Evolutionary conservation across 257 asterid species (phyloP), one percentile per base, ranked within the genome.

Genomic region (Penstemon eatonii): DNA sequence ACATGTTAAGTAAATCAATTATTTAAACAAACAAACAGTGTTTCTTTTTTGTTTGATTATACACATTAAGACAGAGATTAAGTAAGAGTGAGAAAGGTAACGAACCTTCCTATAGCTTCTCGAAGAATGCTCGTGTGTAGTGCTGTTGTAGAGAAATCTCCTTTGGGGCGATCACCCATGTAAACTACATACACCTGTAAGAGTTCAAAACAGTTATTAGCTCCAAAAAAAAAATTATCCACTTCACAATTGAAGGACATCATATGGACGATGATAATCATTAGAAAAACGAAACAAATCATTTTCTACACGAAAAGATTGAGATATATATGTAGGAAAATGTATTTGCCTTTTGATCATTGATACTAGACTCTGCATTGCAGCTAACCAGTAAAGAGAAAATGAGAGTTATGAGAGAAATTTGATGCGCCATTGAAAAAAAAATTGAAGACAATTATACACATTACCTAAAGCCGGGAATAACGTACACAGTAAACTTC

Each of bases 131-230:
- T 84, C 75, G 60, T 64, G 58, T 84, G 94, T 3, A 69, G 76
- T 1, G 83, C 75, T 11, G 78, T 64, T 0, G 80, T 78, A 0
- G 82, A 66, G 68, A 75, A 68, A 7, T 71, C 84, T 56, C 78
- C 81, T 57, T 66, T 71, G 6, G 83, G 88, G 11, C 65, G 76
- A 67, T 82, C 83, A 3, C 93, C 88, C 90, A 84, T 84, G 75
- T 87, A 84, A 61, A 84, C 90, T n/a, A 86, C 69, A 56, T 84
- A 83, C 0, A 76, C 87, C 86, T 83, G 52, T 44, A 45, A 5
- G 4, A 42, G 57, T 19, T 57, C n/a, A 40, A 41, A 58, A 56
- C 7, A 8, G 18, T 43, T n/a, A 0, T 63, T 49, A 15, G 18
- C 7, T 4, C 36, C 7, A 10, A 11, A 57, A 39, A 36, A 1